phyloP scores from a whole-genome alignment of 1,284 basidiomycete genomes.

The Naganishia sp. region DNA sequence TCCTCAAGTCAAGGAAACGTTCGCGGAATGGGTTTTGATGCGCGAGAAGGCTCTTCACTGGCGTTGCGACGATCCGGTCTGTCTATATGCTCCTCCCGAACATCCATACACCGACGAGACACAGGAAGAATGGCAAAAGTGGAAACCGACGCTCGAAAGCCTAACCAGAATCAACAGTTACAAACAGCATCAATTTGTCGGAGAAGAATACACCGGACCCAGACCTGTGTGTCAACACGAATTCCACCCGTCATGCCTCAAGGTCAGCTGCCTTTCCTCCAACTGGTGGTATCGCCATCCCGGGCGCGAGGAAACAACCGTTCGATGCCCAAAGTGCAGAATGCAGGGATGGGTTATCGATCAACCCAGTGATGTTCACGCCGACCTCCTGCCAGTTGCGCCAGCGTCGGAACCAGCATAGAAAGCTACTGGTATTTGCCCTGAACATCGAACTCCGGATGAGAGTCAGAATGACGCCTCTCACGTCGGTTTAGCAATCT shows the following conservation, averaged over 20 bases:
- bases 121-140: conserved; percentile 21
- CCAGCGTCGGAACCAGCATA: too few relatives aligned
- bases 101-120: conserved; percentile 17
- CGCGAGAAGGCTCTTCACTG: conserved; percentile 31
- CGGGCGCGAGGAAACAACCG: conserved; percentile 18
- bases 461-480: too few relatives aligned
- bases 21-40: conserved; percentile 22
- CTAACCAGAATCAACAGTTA: conserved; percentile 25
- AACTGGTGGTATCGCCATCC: conserved; percentile 26
- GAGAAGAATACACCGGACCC: conserved; percentile 1
- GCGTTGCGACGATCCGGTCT: conserved; percentile 32
- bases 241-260: conserved; percentile 26
- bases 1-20: conserved; percentile 25
- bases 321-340: conserved; percentile 27
- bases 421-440: too few relatives aligned
- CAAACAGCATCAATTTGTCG: conserved; percentile 18
- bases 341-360: conserved; percentile 27
- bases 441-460: too few relatives aligned
- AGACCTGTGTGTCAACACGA: conserved; percentile 19
- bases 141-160: conserved; percentile 30
- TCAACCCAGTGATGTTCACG: not conserved
- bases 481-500: not conserved
- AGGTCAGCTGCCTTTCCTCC: conserved; percentile 21
- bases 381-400: not conserved
- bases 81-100: conserved; percentile 30